Conservation (phyloP, 192 early-diverging fungal species). For the Entomortierella parvispora region DNA sequence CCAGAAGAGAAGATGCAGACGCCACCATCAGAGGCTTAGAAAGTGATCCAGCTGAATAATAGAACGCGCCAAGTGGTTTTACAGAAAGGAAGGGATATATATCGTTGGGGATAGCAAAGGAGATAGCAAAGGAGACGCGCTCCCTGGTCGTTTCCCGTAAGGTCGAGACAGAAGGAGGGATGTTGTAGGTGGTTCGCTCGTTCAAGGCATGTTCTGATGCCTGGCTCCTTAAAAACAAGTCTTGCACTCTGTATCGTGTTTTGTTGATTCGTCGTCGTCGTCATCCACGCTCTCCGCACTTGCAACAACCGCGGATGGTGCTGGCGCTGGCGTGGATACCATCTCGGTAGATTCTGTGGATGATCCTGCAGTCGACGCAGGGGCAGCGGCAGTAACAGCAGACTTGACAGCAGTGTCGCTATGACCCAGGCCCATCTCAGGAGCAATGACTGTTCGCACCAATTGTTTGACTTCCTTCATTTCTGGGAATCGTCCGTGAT, state of each 20-base stretch:
- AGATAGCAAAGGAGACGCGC: no score
- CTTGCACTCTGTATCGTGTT: constrained; percentile 32
- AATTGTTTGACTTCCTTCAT: constrained; percentile 81
- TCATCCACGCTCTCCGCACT: constrained; percentile 1
- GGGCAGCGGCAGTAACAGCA: constrained; percentile 2
- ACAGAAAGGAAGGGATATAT: no score
- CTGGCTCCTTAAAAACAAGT: constrained; percentile 12
- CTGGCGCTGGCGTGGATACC: neutral
- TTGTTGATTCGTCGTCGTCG: constrained; percentile 30
- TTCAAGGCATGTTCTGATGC: no score
- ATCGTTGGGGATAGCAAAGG: no score
- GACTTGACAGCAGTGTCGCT: constrained; percentile 70
- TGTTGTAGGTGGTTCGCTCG: no score
- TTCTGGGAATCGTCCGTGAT: constrained; percentile 74
- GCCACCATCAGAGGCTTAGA: no score
- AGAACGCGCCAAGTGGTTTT: no score
- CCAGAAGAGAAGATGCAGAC: no score
- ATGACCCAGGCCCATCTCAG: constrained; percentile 74
- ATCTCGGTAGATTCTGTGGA: neutral
- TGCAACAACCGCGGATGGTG: neutral
- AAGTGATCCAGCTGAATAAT: no score
- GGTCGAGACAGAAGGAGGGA: no score
- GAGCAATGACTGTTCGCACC: constrained; percentile 70
- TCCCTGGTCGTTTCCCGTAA: no score
- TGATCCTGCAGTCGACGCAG: neutral